These are phyloP conservation scores for Melocanna baccifera DNA, from an alignment of 176 grass and related monocot species.

Conservation along the genomic window DNA sequence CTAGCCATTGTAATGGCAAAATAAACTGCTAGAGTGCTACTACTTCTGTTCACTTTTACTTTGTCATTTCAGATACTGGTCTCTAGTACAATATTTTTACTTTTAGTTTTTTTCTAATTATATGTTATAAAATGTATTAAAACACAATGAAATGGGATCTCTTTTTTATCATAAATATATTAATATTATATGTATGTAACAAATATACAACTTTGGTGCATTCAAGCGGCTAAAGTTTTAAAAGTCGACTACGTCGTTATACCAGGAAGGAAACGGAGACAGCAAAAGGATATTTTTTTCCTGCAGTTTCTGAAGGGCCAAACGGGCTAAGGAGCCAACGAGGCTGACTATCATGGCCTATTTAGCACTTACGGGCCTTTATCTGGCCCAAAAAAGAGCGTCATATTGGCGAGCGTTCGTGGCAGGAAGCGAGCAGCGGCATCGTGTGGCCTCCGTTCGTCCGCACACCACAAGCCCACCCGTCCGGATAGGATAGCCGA, in stretches of 20 bases:
- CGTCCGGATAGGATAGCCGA: slow-evolving; percentile 54
- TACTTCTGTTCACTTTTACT: too few relatives aligned
- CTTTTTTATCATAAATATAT: too few relatives aligned
- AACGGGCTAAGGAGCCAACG: neutral
- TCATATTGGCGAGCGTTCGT: slow-evolving; percentile 13
- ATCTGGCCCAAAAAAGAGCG: neutral
- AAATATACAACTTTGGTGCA: neutral
- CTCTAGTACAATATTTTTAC: too few relatives aligned
- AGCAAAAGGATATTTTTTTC: neutral
- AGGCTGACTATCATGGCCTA: neutral
- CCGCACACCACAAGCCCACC: slow-evolving; percentile 4
- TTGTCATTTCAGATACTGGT: too few relatives aligned
- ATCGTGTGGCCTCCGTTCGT: slow-evolving; percentile 36
- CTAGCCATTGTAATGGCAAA: too few relatives aligned
- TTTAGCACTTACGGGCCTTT: neutral
- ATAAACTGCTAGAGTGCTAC: too few relatives aligned
- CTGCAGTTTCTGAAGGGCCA: neutral
- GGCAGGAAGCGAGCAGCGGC: slow-evolving; percentile 26
- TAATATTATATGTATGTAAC: too few relatives aligned
- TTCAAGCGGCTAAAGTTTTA: neutral
- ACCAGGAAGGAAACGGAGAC: neutral
- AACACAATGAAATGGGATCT: too few relatives aligned
- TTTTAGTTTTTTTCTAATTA: too few relatives aligned
- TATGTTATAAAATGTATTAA: too few relatives aligned
- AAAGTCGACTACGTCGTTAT: neutral